Percentiles rank a stretch among this genome's conserved stretches.
phyloP scores from a whole-genome alignment of 148 eudicot species.

The Selenicereus undatus region DNA sequence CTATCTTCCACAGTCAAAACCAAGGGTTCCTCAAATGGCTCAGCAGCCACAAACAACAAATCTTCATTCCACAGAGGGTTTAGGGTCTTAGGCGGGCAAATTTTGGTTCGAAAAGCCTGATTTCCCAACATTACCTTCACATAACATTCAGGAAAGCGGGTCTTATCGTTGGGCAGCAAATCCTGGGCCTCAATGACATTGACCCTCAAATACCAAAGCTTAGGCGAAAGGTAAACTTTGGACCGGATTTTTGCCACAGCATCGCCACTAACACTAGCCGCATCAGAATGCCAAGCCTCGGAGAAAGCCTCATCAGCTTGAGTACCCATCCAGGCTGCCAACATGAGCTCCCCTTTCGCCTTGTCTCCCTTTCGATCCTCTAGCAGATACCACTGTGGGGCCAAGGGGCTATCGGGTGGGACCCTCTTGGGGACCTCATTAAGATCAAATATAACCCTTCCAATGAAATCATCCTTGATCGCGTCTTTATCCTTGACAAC shows the following conservation, averaged over 20 bases:
- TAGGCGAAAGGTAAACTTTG: constrained; percentile 74
- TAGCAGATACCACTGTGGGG: constrained; percentile 76
- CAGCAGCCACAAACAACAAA: constrained; percentile 64
- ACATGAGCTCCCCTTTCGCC: constrained; percentile 67
- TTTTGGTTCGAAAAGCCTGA: constrained; percentile 50
- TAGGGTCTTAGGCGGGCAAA: constrained; percentile 34
- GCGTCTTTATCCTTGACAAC: constrained; percentile 60
- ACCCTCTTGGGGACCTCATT: constrained; percentile 60
- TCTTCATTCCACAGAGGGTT: constrained; percentile 84
- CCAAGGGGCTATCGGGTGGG: constrained; percentile 82
- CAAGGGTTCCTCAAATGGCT: constrained; percentile 71
- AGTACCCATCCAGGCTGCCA: constrained; percentile 83
- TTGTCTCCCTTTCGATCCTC: constrained; percentile 53
- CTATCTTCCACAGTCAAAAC: constrained; percentile 55
- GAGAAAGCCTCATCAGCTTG: constrained; percentile 75
- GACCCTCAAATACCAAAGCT: constrained; percentile 69
- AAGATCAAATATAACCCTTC: constrained; percentile 49
- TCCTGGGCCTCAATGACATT: constrained; percentile 82
- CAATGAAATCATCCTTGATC: constrained; percentile 60
- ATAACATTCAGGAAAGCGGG: constrained; percentile 46
- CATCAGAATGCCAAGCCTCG: constrained; percentile 84
- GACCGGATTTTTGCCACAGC: constrained; percentile 57
- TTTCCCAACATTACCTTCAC: constrained; percentile 53
- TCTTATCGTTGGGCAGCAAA: constrained; percentile 49
- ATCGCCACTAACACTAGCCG: constrained; percentile 56